Evolutionary conservation across 352 stramenopile genomes (phyloP).

Genomic region (Phytophthora hybrid): DNA sequence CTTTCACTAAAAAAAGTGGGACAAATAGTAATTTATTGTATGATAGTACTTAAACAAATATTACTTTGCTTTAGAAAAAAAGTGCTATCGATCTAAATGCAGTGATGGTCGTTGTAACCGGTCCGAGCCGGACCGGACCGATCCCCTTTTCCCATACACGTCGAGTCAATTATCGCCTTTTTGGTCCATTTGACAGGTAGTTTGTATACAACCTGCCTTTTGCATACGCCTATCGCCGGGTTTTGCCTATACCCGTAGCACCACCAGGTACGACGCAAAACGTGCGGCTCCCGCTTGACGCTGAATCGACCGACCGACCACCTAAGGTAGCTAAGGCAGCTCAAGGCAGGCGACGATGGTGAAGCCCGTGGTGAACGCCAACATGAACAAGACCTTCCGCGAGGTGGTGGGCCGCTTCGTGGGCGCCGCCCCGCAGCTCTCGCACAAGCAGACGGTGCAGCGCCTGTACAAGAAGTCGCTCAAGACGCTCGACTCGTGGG

Average conservation of each 20-base stretch:
- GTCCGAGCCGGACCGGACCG: background rate
- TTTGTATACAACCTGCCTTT: no score
- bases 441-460: slow-evolving; percentile 91
- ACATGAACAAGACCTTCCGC: slow-evolving; percentile 88
- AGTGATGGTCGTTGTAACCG: background rate
- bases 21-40: no score
- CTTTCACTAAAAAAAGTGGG: no score
- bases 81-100: no score
- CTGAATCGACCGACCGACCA: background rate
- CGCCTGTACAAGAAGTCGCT: slow-evolving; percentile 96
- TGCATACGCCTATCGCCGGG: no score
- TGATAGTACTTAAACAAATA: no score
- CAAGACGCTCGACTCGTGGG: slow-evolving; percentile 94
- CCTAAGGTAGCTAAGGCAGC: background rate
- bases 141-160: no score
- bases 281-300: background rate
- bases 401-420: slow-evolving; percentile 81
- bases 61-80: no score
- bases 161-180: background rate
- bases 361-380: slow-evolving; percentile 73
- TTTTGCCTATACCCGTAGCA: no score
- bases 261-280: background rate
- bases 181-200: no score
- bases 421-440: slow-evolving; percentile 66
- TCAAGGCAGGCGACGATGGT: slow-evolving; percentile 53